Conservation (phyloP, 306 rosid species). For the Echinosophora koreensis region DNA sequence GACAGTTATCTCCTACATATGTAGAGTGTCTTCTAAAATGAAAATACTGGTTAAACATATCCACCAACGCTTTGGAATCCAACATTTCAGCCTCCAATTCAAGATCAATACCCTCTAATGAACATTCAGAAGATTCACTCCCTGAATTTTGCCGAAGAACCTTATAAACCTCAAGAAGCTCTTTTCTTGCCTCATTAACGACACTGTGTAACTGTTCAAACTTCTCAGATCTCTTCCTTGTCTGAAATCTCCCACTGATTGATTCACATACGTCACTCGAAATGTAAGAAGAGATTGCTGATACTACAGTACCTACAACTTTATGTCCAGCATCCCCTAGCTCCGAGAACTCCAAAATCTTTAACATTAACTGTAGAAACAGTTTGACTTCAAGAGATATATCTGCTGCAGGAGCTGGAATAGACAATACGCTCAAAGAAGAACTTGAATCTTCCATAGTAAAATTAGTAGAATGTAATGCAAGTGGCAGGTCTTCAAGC, state of each 20-base stretch:
- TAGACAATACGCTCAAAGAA: constrained; percentile 68
- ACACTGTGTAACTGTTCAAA: constrained; percentile 61
- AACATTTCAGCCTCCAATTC: constrained; percentile 66
- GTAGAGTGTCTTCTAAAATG: constrained; percentile 54
- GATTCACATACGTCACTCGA: constrained; percentile 59
- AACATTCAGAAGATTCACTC: constrained; percentile 56
- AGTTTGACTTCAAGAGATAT: constrained; percentile 74
- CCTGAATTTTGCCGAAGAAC: constrained; percentile 51
- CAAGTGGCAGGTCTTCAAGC: constrained; percentile 91
- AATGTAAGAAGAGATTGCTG: constrained; percentile 76
- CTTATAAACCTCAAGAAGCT: constrained; percentile 72
- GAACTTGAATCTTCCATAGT: constrained; percentile 67
- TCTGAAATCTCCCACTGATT: constrained; percentile 51
- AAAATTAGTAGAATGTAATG: constrained; percentile 72
- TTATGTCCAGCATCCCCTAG: constrained; percentile 69
- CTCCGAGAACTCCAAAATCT: constrained; percentile 70
- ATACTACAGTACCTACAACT: constrained; percentile 71
- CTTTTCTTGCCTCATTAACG: constrained; percentile 67
- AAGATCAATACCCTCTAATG: constrained; percentile 54
- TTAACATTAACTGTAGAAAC: constrained; percentile 74
- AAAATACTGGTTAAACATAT: constrained; percentile 66
- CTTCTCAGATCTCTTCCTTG: constrained; percentile 56
- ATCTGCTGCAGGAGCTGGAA: constrained; percentile 72
- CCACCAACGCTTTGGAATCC: constrained; percentile 80
- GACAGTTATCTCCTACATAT: constrained; percentile 53